These are phyloP conservation scores for Podospora pseudocomata DNA, from an alignment of 495 filamentous ascomycete species.

Conservation along the genomic window DNA sequence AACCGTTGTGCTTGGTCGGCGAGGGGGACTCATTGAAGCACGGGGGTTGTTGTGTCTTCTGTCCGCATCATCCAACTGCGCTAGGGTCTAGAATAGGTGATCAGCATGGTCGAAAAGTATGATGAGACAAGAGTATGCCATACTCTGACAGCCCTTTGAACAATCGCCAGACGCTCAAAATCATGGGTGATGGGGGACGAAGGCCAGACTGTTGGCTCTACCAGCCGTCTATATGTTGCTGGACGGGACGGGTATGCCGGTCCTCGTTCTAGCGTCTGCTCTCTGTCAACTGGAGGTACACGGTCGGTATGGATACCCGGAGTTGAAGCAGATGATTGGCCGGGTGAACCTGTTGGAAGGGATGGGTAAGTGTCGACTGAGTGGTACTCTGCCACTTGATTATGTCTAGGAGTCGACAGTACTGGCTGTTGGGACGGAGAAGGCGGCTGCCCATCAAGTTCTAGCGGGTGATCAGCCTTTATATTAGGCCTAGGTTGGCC, in stretches of 20 bases:
- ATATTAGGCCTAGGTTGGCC: neutral
- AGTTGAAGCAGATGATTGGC: neutral
- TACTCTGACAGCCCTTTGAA: neutral
- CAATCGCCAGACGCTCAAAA: too few relatives aligned
- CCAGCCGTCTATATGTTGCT: neutral
- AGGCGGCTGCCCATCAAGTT: neutral
- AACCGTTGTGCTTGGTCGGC: neutral
- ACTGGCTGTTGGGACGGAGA: neutral
- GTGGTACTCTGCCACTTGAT: neutral
- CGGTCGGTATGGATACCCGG: neutral
- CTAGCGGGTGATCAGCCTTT: neutral
- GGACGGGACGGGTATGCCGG: neutral
- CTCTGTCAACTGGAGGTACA: neutral
- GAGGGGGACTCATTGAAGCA: neutral
- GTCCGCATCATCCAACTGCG: neutral
- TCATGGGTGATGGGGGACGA: too few relatives aligned
- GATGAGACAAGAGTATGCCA: neutral
- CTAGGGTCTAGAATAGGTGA: neutral
- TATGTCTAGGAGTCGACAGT: too few relatives aligned
- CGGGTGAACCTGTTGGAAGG: neutral
- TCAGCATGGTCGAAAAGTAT: neutral
- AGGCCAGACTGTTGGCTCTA: neutral
- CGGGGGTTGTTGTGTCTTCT: neutral
- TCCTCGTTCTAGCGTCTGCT: neutral
- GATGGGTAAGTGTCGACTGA: neutral